Evolutionary conservation across 805 yeast species (phyloP).

Genomic region (Clavispora santaluciae): DNA sequence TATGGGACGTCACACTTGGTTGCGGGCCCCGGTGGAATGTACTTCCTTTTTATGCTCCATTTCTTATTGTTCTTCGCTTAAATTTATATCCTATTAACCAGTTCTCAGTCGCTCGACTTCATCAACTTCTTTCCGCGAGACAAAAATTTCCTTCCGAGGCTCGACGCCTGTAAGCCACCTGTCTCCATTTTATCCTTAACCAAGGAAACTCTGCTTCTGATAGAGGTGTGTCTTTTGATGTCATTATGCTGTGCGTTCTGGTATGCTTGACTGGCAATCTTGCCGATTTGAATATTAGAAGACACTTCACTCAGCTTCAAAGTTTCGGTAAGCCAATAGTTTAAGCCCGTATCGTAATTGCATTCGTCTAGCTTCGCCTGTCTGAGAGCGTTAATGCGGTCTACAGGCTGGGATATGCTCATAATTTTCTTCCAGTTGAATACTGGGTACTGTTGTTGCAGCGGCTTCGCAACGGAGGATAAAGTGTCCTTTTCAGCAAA

Average conservation of each 20-base stretch:
- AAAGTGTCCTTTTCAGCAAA: neutral
- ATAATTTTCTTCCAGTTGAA: constrained; percentile 40
- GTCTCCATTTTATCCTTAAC: constrained; percentile 47
- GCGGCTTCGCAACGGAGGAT: neutral
- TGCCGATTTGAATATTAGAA: constrained; percentile 42
- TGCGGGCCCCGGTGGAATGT: too few relatives aligned
- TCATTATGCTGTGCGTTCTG: constrained; percentile 58
- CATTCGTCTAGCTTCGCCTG: constrained; percentile 40
- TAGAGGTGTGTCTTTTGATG: constrained; percentile 35
- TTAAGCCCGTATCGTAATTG: constrained; percentile 52
- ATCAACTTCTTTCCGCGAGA: constrained; percentile 52
- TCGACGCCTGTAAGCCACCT: constrained; percentile 46
- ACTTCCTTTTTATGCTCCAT: too few relatives aligned
- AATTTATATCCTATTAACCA: neutral
- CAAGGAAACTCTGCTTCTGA: constrained; percentile 50
- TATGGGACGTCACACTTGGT: too few relatives aligned
- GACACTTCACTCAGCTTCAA: constrained; percentile 29
- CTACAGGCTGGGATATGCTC: constrained; percentile 36
- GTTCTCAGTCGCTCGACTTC: constrained; percentile 17
- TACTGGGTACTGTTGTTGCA: constrained; percentile 22
- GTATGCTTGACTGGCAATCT: constrained; percentile 60
- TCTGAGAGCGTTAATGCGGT: constrained; percentile 37
- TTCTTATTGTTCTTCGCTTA: too few relatives aligned
- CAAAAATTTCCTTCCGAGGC: constrained; percentile 50
- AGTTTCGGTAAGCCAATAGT: constrained; percentile 49